Evolutionary conservation across 2,329 filamentous ascomycete species (phyloP).

Genomic region (Clarireedia paspali): DNA sequence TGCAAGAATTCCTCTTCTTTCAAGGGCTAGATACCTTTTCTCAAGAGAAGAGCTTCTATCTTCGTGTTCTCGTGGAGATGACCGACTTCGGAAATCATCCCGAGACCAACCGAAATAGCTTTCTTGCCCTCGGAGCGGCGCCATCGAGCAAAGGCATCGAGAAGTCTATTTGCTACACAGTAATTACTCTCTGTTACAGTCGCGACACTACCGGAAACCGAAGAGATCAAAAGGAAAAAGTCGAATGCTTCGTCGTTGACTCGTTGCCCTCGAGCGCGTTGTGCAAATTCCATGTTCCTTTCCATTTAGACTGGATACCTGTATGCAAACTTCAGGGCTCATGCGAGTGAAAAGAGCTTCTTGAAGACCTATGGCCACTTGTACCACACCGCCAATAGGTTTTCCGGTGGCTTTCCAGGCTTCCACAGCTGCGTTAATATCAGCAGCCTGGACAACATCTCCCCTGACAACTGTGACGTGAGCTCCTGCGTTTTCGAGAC

Average conservation of each 20-base stretch:
- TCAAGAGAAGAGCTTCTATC: conserved; percentile 30
- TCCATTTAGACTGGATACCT: conserved; percentile 29
- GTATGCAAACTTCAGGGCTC: conserved; percentile 2
- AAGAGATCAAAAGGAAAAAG: conserved; percentile 31
- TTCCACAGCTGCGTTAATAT: conserved; percentile 9
- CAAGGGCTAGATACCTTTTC: conserved; percentile 32
- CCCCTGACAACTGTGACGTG: conserved; percentile 11
- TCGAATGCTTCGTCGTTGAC: conserved; percentile 21
- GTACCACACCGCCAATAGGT: conserved; percentile 21
- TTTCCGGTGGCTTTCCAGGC: background rate
- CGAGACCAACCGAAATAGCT: conserved; percentile 22
- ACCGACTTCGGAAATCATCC: conserved; percentile 32
- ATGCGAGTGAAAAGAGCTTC: conserved; percentile 8
- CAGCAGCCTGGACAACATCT: conserved; percentile 9
- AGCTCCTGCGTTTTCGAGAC: background rate
- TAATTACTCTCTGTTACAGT: conserved; percentile 31
- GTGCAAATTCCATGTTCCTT: conserved; percentile 12
- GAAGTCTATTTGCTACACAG: conserved; percentile 31
- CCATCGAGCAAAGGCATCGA: conserved; percentile 29
- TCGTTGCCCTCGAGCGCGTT: background rate
- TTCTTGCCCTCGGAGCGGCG: conserved; percentile 21
- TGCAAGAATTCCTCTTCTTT: conserved; percentile 16
- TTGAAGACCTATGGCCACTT: conserved; percentile 25
- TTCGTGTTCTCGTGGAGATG: conserved; percentile 31
- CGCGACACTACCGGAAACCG: conserved; percentile 26